A percentile compares a stretch with the other conserved stretches of the same genome.
phyloP scores from a whole-genome alignment of 2,329 filamentous ascomycete species.

The Lachnum nothofagi region DNA sequence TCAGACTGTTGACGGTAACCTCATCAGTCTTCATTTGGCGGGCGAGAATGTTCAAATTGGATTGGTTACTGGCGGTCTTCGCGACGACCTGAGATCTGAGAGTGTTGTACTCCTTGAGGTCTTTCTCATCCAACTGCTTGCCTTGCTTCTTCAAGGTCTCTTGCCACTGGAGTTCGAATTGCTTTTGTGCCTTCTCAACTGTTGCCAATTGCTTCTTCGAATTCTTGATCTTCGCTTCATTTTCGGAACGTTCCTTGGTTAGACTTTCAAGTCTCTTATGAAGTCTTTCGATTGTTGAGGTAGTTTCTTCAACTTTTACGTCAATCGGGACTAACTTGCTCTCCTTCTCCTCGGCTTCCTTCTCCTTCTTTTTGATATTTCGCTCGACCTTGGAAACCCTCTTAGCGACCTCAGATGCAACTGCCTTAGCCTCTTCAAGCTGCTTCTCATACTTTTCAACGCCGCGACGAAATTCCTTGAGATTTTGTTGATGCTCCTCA shows the following conservation, averaged over 20 bases:
- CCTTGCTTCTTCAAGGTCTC: constrained; percentile 82
- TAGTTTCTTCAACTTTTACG: constrained; percentile 81
- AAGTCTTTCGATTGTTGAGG: constrained; percentile 63
- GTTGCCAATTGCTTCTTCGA: constrained; percentile 73
- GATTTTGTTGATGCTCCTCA: constrained; percentile 85
- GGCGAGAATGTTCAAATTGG: constrained; percentile 77
- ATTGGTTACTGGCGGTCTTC: constrained; percentile 73
- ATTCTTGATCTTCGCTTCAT: constrained; percentile 63
- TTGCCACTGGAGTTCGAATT: constrained; percentile 83
- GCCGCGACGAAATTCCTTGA: constrained; percentile 86
- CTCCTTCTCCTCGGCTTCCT: constrained; percentile 78
- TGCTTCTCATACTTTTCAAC: constrained; percentile 77
- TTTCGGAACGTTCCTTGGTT: constrained; percentile 68
- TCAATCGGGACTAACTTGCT: constrained; percentile 84
- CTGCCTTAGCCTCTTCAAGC: constrained; percentile 74
- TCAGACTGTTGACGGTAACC: constrained; percentile 82
- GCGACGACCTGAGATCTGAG: constrained; percentile 81
- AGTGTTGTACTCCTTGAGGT: constrained; percentile 83
- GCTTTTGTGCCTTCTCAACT: constrained; percentile 83
- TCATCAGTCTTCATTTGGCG: constrained; percentile 88
- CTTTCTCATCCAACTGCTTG: constrained; percentile 75
- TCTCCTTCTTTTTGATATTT: constrained; percentile 78
- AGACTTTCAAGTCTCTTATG: constrained; percentile 65
- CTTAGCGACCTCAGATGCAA: constrained; percentile 72
- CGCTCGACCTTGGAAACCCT: constrained; percentile 79